A percentile compares a stretch with the other conserved stretches of the same genome.
These are phyloP conservation scores for Pythium brassicae DNA, from an alignment of 352 stramenopile genomes.

Conservation along the genomic window DNA sequence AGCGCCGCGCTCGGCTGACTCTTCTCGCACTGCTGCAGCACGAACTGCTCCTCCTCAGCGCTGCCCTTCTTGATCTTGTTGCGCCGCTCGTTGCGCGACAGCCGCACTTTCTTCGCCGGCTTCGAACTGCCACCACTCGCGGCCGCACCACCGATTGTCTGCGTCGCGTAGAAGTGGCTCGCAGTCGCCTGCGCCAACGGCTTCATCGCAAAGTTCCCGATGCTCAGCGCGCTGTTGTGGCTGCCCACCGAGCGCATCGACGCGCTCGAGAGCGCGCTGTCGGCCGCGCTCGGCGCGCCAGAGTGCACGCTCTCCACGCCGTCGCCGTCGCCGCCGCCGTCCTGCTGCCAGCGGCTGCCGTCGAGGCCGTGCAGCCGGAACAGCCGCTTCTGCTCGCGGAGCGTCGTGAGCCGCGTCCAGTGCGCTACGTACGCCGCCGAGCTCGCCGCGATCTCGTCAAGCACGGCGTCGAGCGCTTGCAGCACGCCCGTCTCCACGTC, in stretches of 20 bases:
- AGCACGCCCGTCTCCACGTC: slow-evolving; percentile 62
- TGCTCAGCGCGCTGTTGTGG: slow-evolving; percentile 64
- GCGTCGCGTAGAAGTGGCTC: slow-evolving; percentile 71
- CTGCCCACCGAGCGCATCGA: slow-evolving; percentile 72
- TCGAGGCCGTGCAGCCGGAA: slow-evolving; percentile 80
- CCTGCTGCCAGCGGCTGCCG: slow-evolving; percentile 44
- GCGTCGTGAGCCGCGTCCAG: slow-evolving; percentile 54
- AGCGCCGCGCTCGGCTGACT: slow-evolving; percentile 34
- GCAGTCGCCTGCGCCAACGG: slow-evolving; percentile 46
- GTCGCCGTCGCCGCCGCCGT: slow-evolving; percentile 22
- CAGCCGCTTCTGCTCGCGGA: slow-evolving; percentile 73
- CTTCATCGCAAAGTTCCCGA: slow-evolving; percentile 71
- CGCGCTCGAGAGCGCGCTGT: slow-evolving; percentile 57
- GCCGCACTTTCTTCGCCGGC: slow-evolving; percentile 36
- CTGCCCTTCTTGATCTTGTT: slow-evolving; percentile 70
- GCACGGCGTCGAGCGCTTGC: slow-evolving; percentile 32
- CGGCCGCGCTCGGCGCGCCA: slow-evolving; percentile 39
- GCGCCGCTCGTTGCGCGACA: slow-evolving; percentile 45
- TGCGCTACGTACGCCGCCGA: slow-evolving; percentile 42
- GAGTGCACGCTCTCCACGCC: slow-evolving; percentile 39
- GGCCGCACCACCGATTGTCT: slow-evolving; percentile 21
- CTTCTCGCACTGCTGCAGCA: slow-evolving; percentile 38
- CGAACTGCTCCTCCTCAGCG: slow-evolving; percentile 61
- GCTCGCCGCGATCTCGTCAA: slow-evolving; percentile 44
- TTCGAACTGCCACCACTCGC: slow-evolving; percentile 1